Evolutionary conservation across 352 stramenopile genomes (phyloP).

Genomic region (Globisporangium splendens): DNA sequence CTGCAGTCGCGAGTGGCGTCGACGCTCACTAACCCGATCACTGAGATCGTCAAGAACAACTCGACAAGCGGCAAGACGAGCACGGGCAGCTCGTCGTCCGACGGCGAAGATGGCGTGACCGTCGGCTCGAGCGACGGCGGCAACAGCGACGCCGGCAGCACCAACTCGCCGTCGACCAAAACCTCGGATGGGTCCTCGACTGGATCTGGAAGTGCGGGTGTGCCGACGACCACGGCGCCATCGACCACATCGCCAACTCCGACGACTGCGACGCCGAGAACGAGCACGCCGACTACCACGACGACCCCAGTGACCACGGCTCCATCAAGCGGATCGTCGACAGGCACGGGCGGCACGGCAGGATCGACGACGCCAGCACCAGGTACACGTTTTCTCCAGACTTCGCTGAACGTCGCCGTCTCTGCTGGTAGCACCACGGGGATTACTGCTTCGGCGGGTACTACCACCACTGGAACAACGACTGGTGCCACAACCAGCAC

Average conservation of each 20-base stretch:
- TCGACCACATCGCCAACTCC: conserved; percentile 1
- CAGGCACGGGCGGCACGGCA: background rate
- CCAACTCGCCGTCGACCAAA: conserved; percentile 2
- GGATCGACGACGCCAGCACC: conserved; percentile 4
- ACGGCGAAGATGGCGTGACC: conserved; percentile 6
- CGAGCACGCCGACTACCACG: conserved; percentile 1
- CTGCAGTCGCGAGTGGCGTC: conserved; percentile 55
- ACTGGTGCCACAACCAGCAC: background rate
- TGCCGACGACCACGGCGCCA: conserved; percentile 8
- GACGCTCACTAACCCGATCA: conserved; percentile 58
- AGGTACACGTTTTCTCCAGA: conserved; percentile 6
- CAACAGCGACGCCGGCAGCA: conserved; percentile 13
- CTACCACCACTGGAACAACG: conserved; percentile 2
- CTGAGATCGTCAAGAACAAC: conserved; percentile 27
- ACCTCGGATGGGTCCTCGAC: background rate
- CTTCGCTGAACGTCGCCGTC: background rate
- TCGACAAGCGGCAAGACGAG: conserved; percentile 17
- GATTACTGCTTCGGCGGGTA: conserved; percentile 1
- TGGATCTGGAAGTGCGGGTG: background rate
- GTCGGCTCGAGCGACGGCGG: conserved; percentile 12
- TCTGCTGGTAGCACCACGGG: conserved; percentile 1
- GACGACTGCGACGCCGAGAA: background rate
- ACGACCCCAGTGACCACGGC: background rate
- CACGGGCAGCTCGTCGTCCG: conserved; percentile 21
- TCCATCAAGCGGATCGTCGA: background rate